Conservation (phyloP, 495 filamentous ascomycete genomes). For the Cercophora newfieldiana region DNA sequence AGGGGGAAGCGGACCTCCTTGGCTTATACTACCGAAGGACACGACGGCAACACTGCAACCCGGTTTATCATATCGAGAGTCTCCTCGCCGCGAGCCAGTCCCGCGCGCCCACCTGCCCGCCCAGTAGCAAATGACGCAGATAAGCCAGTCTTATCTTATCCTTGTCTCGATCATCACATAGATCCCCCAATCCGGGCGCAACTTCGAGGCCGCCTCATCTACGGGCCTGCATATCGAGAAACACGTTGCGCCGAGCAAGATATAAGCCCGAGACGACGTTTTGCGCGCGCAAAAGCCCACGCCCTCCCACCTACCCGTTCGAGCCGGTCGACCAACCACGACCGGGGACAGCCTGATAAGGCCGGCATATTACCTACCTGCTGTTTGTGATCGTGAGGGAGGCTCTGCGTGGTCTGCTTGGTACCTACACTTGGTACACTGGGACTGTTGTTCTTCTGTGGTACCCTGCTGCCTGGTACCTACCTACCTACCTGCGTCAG, state of each 20-base stretch:
- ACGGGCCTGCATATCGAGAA: slow-evolving; percentile 19
- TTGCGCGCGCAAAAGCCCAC: background rate
- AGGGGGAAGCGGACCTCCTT: background rate
- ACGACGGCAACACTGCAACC: background rate
- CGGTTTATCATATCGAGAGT: slow-evolving; percentile 5
- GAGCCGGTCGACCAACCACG: background rate
- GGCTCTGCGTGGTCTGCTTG: background rate
- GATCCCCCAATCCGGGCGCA: slow-evolving; percentile 27
- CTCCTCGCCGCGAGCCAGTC: slow-evolving; percentile 12
- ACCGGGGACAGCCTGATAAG: slow-evolving; percentile 5
- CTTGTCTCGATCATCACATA: slow-evolving; percentile 53
- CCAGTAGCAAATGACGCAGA: slow-evolving; percentile 50
- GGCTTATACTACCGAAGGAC: background rate
- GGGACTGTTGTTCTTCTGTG: background rate
- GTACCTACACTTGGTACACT: too few relatives aligned
- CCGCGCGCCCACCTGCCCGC: too few relatives aligned
- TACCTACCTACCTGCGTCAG: background rate
- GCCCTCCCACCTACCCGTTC: background rate
- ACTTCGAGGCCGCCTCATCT: slow-evolving; percentile 25
- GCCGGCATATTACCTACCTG: background rate
- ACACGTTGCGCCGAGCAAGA: background rate
- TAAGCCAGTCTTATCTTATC: slow-evolving; percentile 54
- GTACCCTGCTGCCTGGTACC: background rate
- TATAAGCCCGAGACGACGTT: background rate
- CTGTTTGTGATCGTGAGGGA: background rate